Conservation (phyloP, 441 rosid species). For the Melastoma candidum region DNA sequence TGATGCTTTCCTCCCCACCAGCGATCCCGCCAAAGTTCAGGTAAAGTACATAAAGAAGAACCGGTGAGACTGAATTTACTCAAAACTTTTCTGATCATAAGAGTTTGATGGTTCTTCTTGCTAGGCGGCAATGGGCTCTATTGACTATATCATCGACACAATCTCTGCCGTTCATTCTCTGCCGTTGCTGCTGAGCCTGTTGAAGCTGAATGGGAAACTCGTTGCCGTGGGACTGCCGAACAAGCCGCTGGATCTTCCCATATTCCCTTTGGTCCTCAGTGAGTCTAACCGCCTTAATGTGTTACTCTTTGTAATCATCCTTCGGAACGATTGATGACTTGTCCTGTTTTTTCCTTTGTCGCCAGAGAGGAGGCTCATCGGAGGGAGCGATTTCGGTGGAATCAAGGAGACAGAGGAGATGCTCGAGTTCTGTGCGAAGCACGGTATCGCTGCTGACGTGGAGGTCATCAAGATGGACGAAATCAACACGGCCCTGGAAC, state of each 20-base stretch:
- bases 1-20: constrained; percentile 44
- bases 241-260: constrained; percentile 68
- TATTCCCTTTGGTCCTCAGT: constrained; percentile 62
- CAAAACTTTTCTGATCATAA: background rate
- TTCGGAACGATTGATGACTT: background rate
- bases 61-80: background rate
- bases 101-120: constrained; percentile 5
- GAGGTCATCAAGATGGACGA: constrained; percentile 58
- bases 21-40: constrained; percentile 54
- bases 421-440: constrained; percentile 77
- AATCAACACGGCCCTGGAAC: constrained; percentile 57
- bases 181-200: constrained; percentile 45
- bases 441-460: constrained; percentile 55
- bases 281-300: constrained; percentile 5
- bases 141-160: constrained; percentile 79
- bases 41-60: constrained; percentile 17
- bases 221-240: constrained; percentile 56
- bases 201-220: constrained; percentile 68
- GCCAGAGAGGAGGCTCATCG: constrained; percentile 57
- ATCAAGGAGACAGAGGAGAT: constrained; percentile 82
- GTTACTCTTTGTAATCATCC: constrained; percentile 1
- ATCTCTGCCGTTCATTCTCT: constrained; percentile 68
- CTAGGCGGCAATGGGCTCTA: constrained; percentile 55
- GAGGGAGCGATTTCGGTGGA: constrained; percentile 73
- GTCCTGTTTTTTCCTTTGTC: background rate